Conservation (phyloP, 306 rosid species). For the Neltuma alba region DNA sequence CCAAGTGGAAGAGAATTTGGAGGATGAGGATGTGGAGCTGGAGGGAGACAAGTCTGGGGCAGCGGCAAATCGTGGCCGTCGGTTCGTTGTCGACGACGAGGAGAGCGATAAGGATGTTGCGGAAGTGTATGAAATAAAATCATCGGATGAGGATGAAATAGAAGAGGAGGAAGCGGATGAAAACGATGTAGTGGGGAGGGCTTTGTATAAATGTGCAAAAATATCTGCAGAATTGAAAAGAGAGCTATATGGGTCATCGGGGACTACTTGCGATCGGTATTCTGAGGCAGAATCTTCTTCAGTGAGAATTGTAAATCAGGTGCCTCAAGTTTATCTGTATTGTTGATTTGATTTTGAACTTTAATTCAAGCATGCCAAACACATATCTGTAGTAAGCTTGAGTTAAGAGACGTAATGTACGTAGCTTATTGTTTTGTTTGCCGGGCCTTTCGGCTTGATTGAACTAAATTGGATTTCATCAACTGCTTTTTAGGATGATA, state of each 20-base stretch:
- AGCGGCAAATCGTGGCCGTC: conserved; percentile 57
- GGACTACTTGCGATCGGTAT: conserved; percentile 64
- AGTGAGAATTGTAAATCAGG: conserved; percentile 89
- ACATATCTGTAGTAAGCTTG: background rate
- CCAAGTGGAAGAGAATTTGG: conserved; percentile 45
- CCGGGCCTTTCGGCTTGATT: background rate
- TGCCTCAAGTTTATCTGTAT: conserved; percentile 18
- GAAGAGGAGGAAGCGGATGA: conserved; percentile 43
- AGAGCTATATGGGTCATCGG: conserved; percentile 74
- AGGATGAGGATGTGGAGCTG: conserved; percentile 62
- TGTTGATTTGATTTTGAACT: background rate
- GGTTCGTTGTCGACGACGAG: conserved; percentile 77
- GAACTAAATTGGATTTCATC: background rate
- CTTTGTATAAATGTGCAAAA: conserved; percentile 82
- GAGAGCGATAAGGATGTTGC: conserved; percentile 50
- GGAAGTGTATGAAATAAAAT: conserved; percentile 51
- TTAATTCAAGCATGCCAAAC: background rate
- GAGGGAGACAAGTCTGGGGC: conserved; percentile 31
- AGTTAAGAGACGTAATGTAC: background rate
- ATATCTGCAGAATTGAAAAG: conserved; percentile 82
- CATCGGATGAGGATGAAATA: conserved; percentile 52
- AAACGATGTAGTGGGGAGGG: conserved; percentile 78
- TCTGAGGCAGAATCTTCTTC: conserved; percentile 86
- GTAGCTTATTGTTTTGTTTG: background rate
- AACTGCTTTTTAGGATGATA: conserved; percentile 63